Base-by-base conservation (phyloP, 2,329 filamentous ascomycete genomes). In the Cladobotryum protrusum region DNA sequence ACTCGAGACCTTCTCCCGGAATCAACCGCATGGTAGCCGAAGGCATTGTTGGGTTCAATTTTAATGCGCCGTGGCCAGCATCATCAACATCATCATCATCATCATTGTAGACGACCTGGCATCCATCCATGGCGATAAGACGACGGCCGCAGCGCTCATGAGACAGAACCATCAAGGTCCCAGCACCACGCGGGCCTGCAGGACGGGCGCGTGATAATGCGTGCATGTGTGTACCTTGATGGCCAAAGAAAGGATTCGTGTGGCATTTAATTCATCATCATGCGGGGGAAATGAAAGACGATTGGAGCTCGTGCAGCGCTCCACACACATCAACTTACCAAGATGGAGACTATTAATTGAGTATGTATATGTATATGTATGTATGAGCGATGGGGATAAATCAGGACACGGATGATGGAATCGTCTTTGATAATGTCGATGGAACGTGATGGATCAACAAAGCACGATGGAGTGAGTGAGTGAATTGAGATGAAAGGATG, bases 21-120 rank as follows among this genome's bases (percentile, higher is more conserved):
- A 52, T 37, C 29, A 58, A 57, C 20, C 55, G 56, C 5, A 63
- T 73, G 0, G 54, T 75, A 3, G 73, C 74, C 0, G 73, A 77
- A 54, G 74, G 74, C 0, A 73, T 77, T n/a, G 71, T 76, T 4
- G 74, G 74, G 1, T 75, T 74, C 57, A 77, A 77, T 34, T 69
- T 67, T 41, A 45, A 62, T 47, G 60, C 55, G 33, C 53, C 18
- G 40, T 34, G 18, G 13, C 20, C 43, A 4, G 33, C 49, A 15
- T 29, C 24, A 9, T 51, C 45, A 18, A n/a, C n/a, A 45, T 34
- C 29, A 15, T 33, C 43, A 4, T 34, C 49, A 15, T 29, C 24
- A 9, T 51, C 45, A 18, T 14, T 48, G 35, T 47, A 46, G 13
- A 7, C 9, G 11, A 51, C 11, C n/a, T n/a, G n/a, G n/a, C n/a